Evolutionary conservation across 352 stramenopile genomes (phyloP), one percentile per base, ranked within the genome.

Genomic region (Pythium coloratum): DNA sequence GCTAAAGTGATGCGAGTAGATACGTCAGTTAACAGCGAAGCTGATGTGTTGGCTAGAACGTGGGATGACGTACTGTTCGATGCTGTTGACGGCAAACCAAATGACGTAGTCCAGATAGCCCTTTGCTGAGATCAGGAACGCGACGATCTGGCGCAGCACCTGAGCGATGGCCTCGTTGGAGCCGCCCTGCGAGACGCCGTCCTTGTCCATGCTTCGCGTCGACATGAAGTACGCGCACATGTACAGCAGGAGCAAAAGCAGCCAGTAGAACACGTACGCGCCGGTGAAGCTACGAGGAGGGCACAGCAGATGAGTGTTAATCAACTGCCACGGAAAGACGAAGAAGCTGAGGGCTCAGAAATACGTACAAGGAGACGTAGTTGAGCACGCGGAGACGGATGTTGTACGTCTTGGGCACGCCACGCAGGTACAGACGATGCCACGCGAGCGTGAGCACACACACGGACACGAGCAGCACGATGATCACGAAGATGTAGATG

Each of bases 141-240:
- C 81, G 8, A 96, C 86, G 30, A 96, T 72, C 63, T 96, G 88
- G 46, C 86, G 83, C 20, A 96, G 63, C 26, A 94, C 85, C 64
- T 96, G 80, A 4, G 88, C 84, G 55, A 91, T 71, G 2, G 76
- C 80, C 57, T 73, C 69, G 34, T 76, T 69, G 24, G 69, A 75
- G 2, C 69, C 69, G 18, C 69, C 69, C 49, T 75, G 53, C 2
- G 77, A 87, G 10, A 72, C 75, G 18, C 66, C 63, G 32, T 71
- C 57, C 59, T 69, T 63, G 20, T 89, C 67, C 32, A 66, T 68
- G 60, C 80, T 89, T 60, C 88, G 84, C 3, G 83, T 93, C 28
- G 84, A 77, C 68, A 96, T 75, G 67, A 96, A 96, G 69, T 94
- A 96, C n/a, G 88, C 87, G 66, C 80, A 94, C 88, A 96, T 96